Conservation (phyloP, 164 flowering plant genomes). For the Vitis rotundifolia region DNA sequence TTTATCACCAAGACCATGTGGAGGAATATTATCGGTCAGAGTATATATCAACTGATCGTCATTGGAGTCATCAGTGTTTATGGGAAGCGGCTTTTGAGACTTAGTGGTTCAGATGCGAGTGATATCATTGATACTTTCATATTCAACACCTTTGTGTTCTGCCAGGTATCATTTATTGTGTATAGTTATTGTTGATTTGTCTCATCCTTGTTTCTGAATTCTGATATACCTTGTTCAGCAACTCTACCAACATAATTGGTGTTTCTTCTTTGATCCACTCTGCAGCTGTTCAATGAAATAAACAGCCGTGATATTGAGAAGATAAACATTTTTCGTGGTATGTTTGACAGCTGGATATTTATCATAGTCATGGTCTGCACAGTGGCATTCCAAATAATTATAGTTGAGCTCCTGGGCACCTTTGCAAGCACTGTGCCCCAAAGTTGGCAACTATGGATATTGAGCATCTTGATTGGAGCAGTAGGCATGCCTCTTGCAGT, state of each 20-base stretch:
- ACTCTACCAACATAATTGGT: not conserved
- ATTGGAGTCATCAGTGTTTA: slow-evolving; percentile 53
- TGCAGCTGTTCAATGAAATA: slow-evolving; percentile 84
- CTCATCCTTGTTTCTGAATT: not conserved
- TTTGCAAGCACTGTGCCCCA: slow-evolving; percentile 80
- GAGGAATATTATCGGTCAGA: slow-evolving; percentile 83
- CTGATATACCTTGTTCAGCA: too few relatives aligned
- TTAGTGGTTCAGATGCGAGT: slow-evolving; percentile 48
- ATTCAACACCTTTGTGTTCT: slow-evolving; percentile 78
- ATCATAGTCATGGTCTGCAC: slow-evolving; percentile 50
- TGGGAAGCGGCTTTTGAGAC: slow-evolving; percentile 57
- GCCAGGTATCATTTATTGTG: slow-evolving; percentile 52
- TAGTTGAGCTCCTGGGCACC: slow-evolving; percentile 73
- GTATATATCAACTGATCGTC: slow-evolving; percentile 64
- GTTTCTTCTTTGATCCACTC: not conserved
- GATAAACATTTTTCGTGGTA: slow-evolving; percentile 67
- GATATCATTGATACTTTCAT: slow-evolving; percentile 60
- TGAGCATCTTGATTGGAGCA: slow-evolving; percentile 61
- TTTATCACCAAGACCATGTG: slow-evolving; percentile 78
- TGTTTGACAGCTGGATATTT: slow-evolving; percentile 71
- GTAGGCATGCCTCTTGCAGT: slow-evolving; percentile 57
- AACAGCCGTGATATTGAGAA: slow-evolving; percentile 89
- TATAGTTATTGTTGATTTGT: not conserved
- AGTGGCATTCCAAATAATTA: slow-evolving; percentile 66
- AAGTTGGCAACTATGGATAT: slow-evolving; percentile 61